phyloP scores from a whole-genome alignment of 2,329 filamentous ascomycete genomes.

The Boeremia exigua region DNA sequence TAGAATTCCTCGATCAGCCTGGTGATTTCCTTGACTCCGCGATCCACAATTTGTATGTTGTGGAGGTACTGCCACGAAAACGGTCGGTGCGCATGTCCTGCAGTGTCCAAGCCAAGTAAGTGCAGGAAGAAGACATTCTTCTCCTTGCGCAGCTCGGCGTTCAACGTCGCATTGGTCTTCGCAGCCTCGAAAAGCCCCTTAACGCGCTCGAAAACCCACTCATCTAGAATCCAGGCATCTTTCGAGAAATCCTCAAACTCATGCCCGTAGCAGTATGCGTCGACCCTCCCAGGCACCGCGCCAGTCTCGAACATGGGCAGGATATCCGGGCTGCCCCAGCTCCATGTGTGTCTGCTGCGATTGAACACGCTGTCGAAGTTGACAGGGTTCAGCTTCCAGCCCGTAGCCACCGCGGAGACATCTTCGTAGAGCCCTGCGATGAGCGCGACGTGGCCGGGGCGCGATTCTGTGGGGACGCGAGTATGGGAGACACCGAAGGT shows the following conservation, averaged over 20 bases:
- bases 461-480: constrained; percentile 92
- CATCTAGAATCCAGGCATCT: constrained; percentile 80
- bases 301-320: constrained; percentile 95
- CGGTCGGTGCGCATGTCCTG: constrained; percentile 82
- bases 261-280: constrained; percentile 81
- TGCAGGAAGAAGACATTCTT: constrained; percentile 96
- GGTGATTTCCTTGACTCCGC: constrained; percentile 84
- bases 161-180: constrained; percentile 75
- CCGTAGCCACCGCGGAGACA: constrained; percentile 94
- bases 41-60: constrained; percentile 93
- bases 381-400: constrained; percentile 98
- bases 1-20: constrained; percentile 87
- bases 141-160: constrained; percentile 75
- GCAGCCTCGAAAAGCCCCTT: constrained; percentile 85
- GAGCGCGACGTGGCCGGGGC: constrained; percentile 93
- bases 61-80: constrained; percentile 95
- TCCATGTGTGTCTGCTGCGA: constrained; percentile 94
- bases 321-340: constrained; percentile 98
- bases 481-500: constrained; percentile 98
- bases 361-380: constrained; percentile 99
- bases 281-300: constrained; percentile 84
- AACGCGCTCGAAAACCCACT: constrained; percentile 95
- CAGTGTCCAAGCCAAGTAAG: constrained; percentile 88
- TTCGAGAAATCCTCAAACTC: constrained; percentile 91
- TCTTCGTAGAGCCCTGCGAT: constrained; percentile 98